Percentiles rank a stretch among this genome's conserved stretches.
phyloP scores from a whole-genome alignment of 768 basidiomycete genomes.

The Amanita thiersii region DNA sequence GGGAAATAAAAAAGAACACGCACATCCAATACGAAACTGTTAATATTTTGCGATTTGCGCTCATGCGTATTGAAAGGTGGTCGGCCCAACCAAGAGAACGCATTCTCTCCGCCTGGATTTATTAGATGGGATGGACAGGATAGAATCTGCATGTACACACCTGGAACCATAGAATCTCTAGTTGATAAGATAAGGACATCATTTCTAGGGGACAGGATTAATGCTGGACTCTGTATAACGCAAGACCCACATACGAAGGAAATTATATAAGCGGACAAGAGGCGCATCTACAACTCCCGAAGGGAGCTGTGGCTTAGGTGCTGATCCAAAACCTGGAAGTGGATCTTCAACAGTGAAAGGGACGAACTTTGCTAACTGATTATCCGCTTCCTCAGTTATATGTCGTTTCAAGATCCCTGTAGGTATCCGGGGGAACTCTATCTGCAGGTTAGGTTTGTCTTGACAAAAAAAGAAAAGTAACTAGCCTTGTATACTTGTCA shows the following conservation, averaged over 20 bases:
- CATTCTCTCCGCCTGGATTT: constrained; percentile 57
- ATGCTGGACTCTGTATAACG: background rate
- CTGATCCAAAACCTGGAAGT: constrained; percentile 30
- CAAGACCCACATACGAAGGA: constrained; percentile 59
- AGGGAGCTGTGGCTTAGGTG: constrained; percentile 44
- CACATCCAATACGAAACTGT: constrained; percentile 87
- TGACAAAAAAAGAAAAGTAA: background rate
- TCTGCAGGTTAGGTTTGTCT: background rate
- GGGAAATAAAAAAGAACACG: constrained; percentile 14
- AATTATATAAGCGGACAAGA: constrained; percentile 78
- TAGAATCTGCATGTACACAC: constrained; percentile 17
- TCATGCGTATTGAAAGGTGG: constrained; percentile 64
- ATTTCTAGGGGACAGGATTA: constrained; percentile 45
- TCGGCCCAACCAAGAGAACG: constrained; percentile 84
- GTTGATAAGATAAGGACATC: constrained; percentile 87
- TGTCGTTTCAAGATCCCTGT: constrained; percentile 53
- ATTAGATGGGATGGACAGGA: constrained; percentile 1
- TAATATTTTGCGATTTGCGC: constrained; percentile 57
- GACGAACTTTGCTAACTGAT: constrained; percentile 57
- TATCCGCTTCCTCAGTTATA: constrained; percentile 68
- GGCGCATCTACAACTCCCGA: constrained; percentile 70
- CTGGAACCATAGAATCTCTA: constrained; percentile 84
- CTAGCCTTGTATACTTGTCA: constrained; percentile 63
- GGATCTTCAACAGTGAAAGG: constrained; percentile 34
- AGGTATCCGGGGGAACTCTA: constrained; percentile 72